phyloP scores from a whole-genome alignment of 805 yeast genomes.

The Hanseniaspora lachancei region DNA sequence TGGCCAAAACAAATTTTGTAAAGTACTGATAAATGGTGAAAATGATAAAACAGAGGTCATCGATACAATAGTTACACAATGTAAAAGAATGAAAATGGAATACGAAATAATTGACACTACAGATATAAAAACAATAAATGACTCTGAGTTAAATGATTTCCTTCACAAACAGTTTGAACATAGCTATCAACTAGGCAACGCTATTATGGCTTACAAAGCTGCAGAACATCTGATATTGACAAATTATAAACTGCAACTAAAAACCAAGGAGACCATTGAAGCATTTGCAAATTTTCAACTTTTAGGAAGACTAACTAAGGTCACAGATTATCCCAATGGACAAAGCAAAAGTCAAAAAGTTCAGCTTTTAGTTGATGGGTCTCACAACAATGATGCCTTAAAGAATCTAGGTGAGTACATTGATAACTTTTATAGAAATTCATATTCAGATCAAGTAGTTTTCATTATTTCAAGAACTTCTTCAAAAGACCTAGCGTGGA shows the following conservation, averaged over 20 bases:
- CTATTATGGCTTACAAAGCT: constrained; percentile 53
- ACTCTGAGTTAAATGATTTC: constrained; percentile 26
- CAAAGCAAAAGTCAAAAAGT: constrained; percentile 19
- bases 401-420: constrained; percentile 50
- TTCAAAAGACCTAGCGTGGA: constrained; percentile 53
- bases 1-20: constrained; percentile 32
- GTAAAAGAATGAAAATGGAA: constrained; percentile 25
- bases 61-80: constrained; percentile 31
- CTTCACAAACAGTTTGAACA: constrained; percentile 50
- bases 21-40: constrained; percentile 56
- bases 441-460: constrained; percentile 17
- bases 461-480: constrained; percentile 65
- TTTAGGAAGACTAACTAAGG: constrained; percentile 76
- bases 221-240: constrained; percentile 28
- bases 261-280: constrained; percentile 25
- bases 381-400: constrained; percentile 83
- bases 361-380: constrained; percentile 64
- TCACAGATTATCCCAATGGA: constrained; percentile 22
- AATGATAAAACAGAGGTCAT: constrained; percentile 40
- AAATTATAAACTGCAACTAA: constrained; percentile 23
- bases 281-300: constrained; percentile 52
- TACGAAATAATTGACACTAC: constrained; percentile 20
- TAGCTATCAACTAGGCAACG: constrained; percentile 55
- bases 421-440: constrained; percentile 17
- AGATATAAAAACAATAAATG: constrained; percentile 18